Conservation (phyloP, 164 flowering plant genomes). For the Aristolochia contorta region DNA sequence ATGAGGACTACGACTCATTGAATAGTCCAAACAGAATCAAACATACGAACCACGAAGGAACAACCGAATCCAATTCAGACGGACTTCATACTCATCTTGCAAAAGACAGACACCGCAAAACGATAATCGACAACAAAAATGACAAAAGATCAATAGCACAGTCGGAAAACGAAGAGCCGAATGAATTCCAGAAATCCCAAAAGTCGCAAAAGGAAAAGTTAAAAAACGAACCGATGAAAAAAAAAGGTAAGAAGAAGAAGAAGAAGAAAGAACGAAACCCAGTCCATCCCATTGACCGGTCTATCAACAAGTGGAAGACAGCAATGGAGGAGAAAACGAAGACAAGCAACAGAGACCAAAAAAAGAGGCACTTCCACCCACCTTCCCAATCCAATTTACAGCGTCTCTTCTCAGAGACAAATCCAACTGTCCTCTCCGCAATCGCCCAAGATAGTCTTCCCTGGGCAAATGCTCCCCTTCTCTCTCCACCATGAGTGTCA, state of each 20-base stretch:
- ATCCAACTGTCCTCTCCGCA: conserved; percentile 58
- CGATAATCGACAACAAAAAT: too few relatives aligned
- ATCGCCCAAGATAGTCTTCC: conserved; percentile 46
- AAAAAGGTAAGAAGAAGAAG: not conserved
- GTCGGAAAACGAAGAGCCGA: too few relatives aligned
- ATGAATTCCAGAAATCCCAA: too few relatives aligned
- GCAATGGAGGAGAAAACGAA: not conserved
- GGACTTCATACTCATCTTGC: too few relatives aligned
- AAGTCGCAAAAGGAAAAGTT: not conserved
- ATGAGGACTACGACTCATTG: not conserved
- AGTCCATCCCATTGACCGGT: not conserved
- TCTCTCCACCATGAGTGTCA: conserved; percentile 46
- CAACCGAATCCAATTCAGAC: too few relatives aligned
- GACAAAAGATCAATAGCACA: too few relatives aligned
- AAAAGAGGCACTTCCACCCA: conserved; percentile 15
- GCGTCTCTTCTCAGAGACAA: conserved; percentile 46
- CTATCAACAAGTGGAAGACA: not conserved
- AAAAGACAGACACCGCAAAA: too few relatives aligned
- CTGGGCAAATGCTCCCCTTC: conserved; percentile 49
- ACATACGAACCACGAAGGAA: too few relatives aligned
- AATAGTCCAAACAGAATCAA: not conserved
- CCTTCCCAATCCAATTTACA: conserved; percentile 87
- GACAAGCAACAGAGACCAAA: not conserved
- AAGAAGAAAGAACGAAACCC: not conserved
- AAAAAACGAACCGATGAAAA: not conserved